These are phyloP conservation scores for Podospora conica DNA, from an alignment of 495 filamentous ascomycete genomes.

Conservation along the genomic window DNA sequence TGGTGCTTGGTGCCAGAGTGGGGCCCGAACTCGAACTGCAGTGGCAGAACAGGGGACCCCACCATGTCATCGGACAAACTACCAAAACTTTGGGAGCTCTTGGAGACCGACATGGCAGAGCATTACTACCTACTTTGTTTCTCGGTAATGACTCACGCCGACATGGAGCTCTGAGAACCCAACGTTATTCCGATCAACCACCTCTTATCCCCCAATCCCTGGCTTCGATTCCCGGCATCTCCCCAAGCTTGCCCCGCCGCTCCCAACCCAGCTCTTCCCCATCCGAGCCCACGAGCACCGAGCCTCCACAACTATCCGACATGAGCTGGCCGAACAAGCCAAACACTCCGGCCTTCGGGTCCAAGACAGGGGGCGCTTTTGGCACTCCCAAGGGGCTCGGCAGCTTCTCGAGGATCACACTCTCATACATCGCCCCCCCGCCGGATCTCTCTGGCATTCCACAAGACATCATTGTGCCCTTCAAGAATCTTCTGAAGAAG, in stretches of 20 bases:
- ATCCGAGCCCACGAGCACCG: neutral
- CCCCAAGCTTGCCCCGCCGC: neutral
- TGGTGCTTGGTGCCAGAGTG: neutral
- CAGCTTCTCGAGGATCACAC: conserved; percentile 40
- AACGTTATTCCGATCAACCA: neutral
- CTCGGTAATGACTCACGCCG: neutral
- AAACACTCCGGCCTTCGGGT: neutral
- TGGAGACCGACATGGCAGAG: neutral
- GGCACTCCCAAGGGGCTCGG: conserved; percentile 37
- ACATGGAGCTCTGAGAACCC: neutral
- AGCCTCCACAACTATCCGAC: neutral
- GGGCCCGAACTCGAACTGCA: too few species aligned
- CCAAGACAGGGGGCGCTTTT: neutral
- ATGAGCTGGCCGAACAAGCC: neutral
- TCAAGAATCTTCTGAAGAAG: conserved; percentile 90
- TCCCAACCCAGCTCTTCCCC: neutral
- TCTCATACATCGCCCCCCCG: conserved; percentile 84
- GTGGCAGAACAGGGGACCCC: conserved; percentile 3
- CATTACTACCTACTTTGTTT: neutral
- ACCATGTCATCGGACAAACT: neutral
- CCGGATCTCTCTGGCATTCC: conserved; percentile 73
- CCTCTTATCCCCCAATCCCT: neutral
- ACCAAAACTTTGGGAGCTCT: neutral
- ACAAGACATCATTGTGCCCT: conserved; percentile 75
- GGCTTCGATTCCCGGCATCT: neutral